Percentiles rank a stretch among this genome's conserved stretches.
phyloP scores from a whole-genome alignment of 352 stramenopile species.

The Phytophthora multivora region DNA sequence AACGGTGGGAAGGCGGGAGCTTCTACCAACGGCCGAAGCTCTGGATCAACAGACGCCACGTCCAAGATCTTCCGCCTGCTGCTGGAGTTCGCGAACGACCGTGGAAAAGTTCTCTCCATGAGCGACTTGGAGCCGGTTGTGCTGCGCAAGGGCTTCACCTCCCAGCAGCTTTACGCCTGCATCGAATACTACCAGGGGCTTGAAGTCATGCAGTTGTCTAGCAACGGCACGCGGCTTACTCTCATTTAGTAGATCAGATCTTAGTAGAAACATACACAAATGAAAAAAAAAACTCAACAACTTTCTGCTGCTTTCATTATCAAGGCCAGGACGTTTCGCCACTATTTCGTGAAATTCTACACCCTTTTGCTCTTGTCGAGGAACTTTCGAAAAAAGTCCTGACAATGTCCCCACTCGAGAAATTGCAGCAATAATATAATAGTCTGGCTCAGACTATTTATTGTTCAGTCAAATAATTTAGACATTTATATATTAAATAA shows the following conservation, averaged over 20 bases:
- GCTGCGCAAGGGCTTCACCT: constrained; percentile 96
- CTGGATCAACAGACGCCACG: constrained; percentile 86
- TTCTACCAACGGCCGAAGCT: constrained; percentile 25
- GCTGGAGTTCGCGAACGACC: constrained; percentile 91
- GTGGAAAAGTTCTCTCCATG: constrained; percentile 76
- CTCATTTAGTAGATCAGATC: constrained; percentile 48
- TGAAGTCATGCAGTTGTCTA: constrained; percentile 85
- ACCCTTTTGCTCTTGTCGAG: no score
- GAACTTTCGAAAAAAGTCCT: no score
- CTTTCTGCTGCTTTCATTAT: no score
- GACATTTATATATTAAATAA: no score
- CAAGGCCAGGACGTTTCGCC: no score
- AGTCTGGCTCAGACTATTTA: no score
- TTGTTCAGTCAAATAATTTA: no score
- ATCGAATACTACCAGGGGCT: constrained; percentile 94
- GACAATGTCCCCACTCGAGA: no score
- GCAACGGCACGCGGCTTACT: constrained; percentile 75
- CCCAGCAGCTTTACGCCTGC: constrained; percentile 94
- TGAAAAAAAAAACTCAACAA: no score
- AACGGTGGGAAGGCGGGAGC: constrained; percentile 26
- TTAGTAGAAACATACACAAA: no score
- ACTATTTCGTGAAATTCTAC: no score
- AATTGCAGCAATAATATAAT: no score
- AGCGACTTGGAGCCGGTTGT: constrained; percentile 94
- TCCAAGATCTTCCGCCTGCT: constrained; percentile 96